phyloP scores from a whole-genome alignment of 148 eudicot species.

The Chenopodium suecicum region DNA sequence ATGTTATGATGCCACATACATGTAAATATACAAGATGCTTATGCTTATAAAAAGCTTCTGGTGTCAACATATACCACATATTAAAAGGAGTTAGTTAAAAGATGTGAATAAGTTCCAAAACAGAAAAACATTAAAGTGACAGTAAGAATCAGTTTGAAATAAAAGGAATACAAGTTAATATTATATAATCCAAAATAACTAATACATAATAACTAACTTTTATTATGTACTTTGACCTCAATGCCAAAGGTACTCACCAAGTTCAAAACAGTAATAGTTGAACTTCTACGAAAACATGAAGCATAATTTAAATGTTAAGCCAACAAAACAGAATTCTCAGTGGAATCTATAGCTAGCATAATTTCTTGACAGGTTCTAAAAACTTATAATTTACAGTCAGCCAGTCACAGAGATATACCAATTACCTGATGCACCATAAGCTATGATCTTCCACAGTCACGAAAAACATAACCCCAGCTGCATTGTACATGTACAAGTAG shows the following conservation, averaged over 20 bases:
- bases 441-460: background rate
- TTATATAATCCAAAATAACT: too few species aligned
- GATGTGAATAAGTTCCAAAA: background rate
- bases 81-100: background rate
- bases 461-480: background rate
- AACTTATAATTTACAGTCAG: background rate
- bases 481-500: background rate
- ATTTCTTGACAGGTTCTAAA: background rate
- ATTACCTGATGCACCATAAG: conserved; percentile 4
- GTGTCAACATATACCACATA: background rate
- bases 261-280: too few species aligned
- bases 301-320: background rate
- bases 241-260: background rate
- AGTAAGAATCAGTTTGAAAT: background rate
- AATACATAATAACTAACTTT: too few species aligned
- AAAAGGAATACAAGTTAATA: background rate
- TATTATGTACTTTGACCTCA: background rate
- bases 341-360: background rate
- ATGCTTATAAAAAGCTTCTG: background rate
- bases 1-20: background rate
- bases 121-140: background rate
- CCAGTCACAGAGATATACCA: background rate
- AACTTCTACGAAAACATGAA: background rate
- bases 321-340: background rate
- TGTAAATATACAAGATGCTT: background rate